Evolutionary conservation across 306 rosid genomes (phyloP).

Genomic region (Pyrus communis): DNA sequence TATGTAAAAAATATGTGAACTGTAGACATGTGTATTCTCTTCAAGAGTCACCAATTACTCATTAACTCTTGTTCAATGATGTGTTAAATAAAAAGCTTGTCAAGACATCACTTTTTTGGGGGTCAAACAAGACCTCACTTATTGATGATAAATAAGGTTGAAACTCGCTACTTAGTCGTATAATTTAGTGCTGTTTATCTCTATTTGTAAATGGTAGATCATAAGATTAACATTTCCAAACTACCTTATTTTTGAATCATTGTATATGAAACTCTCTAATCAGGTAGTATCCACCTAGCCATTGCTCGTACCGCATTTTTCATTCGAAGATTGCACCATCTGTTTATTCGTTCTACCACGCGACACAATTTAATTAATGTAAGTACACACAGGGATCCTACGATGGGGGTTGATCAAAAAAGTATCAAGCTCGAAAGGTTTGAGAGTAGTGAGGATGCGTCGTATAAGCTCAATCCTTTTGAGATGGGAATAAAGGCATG

Average conservation of each 20-base stretch:
- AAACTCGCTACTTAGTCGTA: too few relatives aligned
- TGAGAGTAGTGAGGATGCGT: background rate
- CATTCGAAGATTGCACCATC: background rate
- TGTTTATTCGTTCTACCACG: background rate
- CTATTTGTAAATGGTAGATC: too few relatives aligned
- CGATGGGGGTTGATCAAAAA: background rate
- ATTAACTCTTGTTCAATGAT: too few relatives aligned
- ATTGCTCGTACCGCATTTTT: constrained; percentile 3
- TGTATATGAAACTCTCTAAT: constrained; percentile 7
- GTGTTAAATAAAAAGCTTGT: too few relatives aligned
- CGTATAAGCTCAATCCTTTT: background rate
- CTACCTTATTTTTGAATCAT: background rate
- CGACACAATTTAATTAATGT: constrained; percentile 13
- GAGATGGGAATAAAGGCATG: background rate
- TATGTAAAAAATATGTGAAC: too few relatives aligned
- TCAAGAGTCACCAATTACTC: too few relatives aligned
- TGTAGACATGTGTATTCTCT: too few relatives aligned
- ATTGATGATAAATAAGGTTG: too few relatives aligned
- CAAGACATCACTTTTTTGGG: too few relatives aligned
- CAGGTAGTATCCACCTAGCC: constrained; percentile 2
- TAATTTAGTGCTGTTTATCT: too few relatives aligned
- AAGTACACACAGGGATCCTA: constrained; percentile 8
- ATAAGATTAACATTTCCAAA: constrained; percentile 1
- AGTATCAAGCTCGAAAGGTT: constrained; percentile 14
- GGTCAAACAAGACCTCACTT: too few relatives aligned